These are phyloP conservation scores for Gossypium turneri DNA, from an alignment of 345 rosid species.

Conservation along the genomic window DNA sequence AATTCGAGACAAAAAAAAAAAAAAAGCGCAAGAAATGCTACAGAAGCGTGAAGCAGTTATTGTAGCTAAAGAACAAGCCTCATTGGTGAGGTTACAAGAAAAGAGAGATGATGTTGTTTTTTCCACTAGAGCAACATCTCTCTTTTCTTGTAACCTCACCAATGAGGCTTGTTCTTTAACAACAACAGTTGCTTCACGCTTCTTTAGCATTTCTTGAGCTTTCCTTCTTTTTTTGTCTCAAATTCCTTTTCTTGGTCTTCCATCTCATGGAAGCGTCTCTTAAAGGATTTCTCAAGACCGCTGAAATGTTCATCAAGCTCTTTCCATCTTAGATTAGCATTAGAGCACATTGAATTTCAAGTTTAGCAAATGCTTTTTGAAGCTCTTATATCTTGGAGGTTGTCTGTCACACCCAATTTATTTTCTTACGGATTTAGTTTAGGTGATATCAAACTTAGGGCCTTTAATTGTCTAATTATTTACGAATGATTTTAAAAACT, in stretches of 20 bases:
- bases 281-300: conserved; percentile 95
- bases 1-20: no score
- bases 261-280: conserved; percentile 93
- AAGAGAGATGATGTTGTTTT: no score
- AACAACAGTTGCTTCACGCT: conserved; percentile 68
- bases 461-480: no score
- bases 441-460: no score
- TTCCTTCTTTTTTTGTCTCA: conserved; percentile 61
- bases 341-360: conserved; percentile 60
- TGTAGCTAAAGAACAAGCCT: no score
- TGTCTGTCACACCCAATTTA: conserved; percentile 18
- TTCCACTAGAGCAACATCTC: conserved; percentile 54
- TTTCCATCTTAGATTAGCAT: conserved; percentile 87
- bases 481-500: no score
- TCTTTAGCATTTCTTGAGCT: conserved; percentile 68
- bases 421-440: no score
- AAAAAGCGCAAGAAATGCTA: no score
- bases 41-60: no score
- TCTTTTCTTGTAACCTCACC: conserved; percentile 80
- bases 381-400: conserved; percentile 89
- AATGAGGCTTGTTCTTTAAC: conserved; percentile 76
- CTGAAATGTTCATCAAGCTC: conserved; percentile 96
- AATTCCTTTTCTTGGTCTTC: conserved; percentile 92
- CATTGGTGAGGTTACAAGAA: no score
- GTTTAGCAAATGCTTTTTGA: conserved; percentile 26